A percentile compares a stretch with the other conserved stretches of the same genome.
Evolutionary conservation across 1,139 yeast species (phyloP).

Genomic region (Martiniozyma asiatica): DNA sequence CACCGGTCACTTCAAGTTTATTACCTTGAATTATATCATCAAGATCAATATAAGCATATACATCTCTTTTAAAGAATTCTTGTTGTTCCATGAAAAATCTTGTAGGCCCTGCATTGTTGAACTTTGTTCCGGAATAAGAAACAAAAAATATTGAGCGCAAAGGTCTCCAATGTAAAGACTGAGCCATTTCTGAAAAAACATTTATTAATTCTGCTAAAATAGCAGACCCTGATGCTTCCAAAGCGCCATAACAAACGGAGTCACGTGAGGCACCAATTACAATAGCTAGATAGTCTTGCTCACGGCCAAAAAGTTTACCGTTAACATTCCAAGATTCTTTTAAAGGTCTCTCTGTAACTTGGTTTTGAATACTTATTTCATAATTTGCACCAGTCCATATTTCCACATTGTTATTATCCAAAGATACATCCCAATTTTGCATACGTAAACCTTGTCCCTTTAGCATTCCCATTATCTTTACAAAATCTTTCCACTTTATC

Average conservation of each 20-base stretch:
- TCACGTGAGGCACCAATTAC: slow-evolving; percentile 82
- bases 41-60: slow-evolving; percentile 66
- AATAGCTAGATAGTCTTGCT: slow-evolving; percentile 63
- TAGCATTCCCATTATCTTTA: slow-evolving; percentile 32
- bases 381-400: slow-evolving; percentile 30
- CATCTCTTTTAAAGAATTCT: slow-evolving; percentile 44
- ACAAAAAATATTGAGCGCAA: slow-evolving; percentile 71
- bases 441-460: slow-evolving; percentile 31
- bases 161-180: slow-evolving; percentile 70
- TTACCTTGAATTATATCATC: slow-evolving; percentile 64
- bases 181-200: slow-evolving; percentile 54
- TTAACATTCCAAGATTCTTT: slow-evolving; percentile 73
- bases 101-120: slow-evolving; percentile 74
- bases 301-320: slow-evolving; percentile 70
- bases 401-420: slow-evolving; percentile 14
- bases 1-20: slow-evolving; percentile 43
- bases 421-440: slow-evolving; percentile 24
- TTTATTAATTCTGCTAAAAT: slow-evolving; percentile 62
- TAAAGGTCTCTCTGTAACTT: slow-evolving; percentile 40
- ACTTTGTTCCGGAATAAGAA: slow-evolving; percentile 78
- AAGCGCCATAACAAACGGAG: slow-evolving; percentile 64
- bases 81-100: slow-evolving; percentile 60
- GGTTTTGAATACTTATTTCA: slow-evolving; percentile 28
- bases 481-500: slow-evolving; percentile 60
- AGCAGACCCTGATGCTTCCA: slow-evolving; percentile 68